Base-by-base conservation (phyloP, 2,329 filamentous ascomycete species). In the Aspergillus chevalieri region DNA sequence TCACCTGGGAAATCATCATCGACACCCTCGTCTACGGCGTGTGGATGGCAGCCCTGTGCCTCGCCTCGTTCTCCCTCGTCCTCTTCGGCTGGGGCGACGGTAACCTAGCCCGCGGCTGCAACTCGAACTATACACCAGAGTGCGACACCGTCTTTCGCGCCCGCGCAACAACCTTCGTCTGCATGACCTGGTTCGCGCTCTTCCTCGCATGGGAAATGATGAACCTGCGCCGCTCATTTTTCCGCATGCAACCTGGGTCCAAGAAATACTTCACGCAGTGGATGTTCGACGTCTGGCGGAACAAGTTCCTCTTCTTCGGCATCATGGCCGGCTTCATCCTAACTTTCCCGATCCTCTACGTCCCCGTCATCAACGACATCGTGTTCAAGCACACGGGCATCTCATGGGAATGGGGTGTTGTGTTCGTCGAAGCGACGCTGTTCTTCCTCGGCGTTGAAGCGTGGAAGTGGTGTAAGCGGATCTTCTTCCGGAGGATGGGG, bases 151-250 rank as follows among this genome's bases (percentile, higher is more conserved):
- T 87, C 6, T 88, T 85, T 75, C 82, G 83, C 15, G 86, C 85
- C 0, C 82, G 86, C 12, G 84, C 84, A 0, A 87, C 86, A 0
- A 85, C 82, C 4, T 89, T 89, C 61, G 84, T 83, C 28, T 86
- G 81, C 56, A 75, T 89, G 47, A 89, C 85, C 0, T 89, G 86
- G 85, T 85, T 85, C 57, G 84, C 85, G 0, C 77, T 89, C 15
- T 87, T 89, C 72, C 75, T 88, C 4, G 86, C 87, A 0, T 90
- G 86, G 86, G 85, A 90, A 65, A 85, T 88, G 78, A 77, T 88
- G 52, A 78, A 87, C 60, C 79, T 85, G 70, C 82, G 86, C 19
- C 80, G 84, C 41, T 84, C 80, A 6, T 87, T 90, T 74, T 89
- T 90, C 78, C 77, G 79, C 59, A 86, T 89, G 81, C 80, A 86